phyloP scores from a whole-genome alignment of 306 rosid species.

The Trichosanthes cucumerina region DNA sequence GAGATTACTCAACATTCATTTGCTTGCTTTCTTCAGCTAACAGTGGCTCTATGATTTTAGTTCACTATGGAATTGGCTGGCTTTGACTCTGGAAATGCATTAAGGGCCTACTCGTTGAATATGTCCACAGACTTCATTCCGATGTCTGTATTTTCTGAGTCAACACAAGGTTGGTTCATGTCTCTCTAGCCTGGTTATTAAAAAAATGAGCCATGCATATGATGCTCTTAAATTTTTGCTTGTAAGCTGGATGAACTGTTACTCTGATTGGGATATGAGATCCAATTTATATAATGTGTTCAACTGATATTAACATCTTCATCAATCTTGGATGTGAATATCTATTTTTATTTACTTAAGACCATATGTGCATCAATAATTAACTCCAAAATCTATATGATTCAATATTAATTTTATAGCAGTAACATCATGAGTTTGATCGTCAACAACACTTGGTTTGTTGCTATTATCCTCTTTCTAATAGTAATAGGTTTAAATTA shows the following conservation, averaged over 20 bases:
- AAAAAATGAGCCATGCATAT: background rate
- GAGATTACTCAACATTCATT: background rate
- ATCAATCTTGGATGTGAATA: background rate
- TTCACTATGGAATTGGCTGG: constrained; percentile 87
- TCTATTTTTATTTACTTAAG: background rate
- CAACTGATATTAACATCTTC: background rate
- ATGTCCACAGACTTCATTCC: constrained; percentile 57
- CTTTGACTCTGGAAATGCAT: constrained; percentile 43
- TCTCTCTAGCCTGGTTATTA: background rate
- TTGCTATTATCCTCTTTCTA: background rate
- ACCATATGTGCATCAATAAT: background rate
- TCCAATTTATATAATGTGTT: background rate
- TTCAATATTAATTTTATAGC: background rate
- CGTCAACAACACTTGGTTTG: background rate
- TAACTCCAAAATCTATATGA: background rate
- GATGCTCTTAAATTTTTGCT: background rate
- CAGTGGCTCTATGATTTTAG: constrained; percentile 25
- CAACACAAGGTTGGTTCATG: constrained; percentile 45
- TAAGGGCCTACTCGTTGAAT: constrained; percentile 53
- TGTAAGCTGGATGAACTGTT: background rate
- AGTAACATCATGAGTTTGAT: background rate
- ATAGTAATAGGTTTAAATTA: background rate
- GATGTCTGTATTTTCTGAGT: constrained; percentile 73
- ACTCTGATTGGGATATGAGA: background rate
- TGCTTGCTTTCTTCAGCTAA: background rate